phyloP scores from a whole-genome alignment of 768 basidiomycete genomes.

The Tephrocybe rancida region DNA sequence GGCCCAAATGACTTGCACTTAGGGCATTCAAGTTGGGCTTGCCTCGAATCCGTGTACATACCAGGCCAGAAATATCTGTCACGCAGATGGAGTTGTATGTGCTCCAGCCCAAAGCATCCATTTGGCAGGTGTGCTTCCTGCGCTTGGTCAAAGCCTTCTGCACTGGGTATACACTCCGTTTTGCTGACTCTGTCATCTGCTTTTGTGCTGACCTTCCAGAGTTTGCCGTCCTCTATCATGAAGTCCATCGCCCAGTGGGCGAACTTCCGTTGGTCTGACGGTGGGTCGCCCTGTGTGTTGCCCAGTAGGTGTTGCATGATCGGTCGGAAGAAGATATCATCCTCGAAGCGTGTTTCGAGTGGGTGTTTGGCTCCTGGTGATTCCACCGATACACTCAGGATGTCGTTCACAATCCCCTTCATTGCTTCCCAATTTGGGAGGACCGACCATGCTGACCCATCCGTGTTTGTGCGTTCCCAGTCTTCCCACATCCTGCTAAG shows the following conservation, averaged over 20 bases:
- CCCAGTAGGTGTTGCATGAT: not conserved
- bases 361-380: not conserved
- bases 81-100: not conserved
- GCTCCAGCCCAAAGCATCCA: not conserved
- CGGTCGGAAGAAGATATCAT: not conserved
- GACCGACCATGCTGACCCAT: not conserved
- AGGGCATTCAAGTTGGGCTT: not conserved
- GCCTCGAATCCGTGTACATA: not conserved
- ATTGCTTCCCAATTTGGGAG: not conserved
- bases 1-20: not conserved
- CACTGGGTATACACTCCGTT: not conserved
- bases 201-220: constrained; percentile 4
- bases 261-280: not conserved
- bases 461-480: not conserved
- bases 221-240: constrained; percentile 5
- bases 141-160: not conserved
- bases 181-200: not conserved
- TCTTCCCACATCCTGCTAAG: constrained; percentile 25
- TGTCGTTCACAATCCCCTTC: not conserved
- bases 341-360: not conserved
- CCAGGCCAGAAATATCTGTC: not conserved
- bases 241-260: not conserved
- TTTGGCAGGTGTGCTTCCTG: not conserved
- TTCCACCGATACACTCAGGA: not conserved
- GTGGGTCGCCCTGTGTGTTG: not conserved